Conservation (phyloP, 257 asterid genomes). For the Solanum bulbocastanum region DNA sequence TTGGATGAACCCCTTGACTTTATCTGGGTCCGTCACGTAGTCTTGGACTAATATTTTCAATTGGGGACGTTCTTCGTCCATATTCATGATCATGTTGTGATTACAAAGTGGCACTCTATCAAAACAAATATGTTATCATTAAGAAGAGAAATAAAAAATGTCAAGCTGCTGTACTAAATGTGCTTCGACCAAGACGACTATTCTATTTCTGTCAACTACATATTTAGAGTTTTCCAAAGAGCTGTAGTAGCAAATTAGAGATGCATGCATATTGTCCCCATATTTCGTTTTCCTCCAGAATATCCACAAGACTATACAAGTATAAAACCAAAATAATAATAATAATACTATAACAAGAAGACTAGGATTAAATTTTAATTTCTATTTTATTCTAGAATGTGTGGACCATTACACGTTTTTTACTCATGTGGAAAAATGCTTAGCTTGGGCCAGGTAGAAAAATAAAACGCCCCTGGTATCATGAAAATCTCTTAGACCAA, state of each 20-base stretch:
- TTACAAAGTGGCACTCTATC: background rate
- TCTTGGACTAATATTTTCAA: background rate
- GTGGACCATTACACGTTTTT: background rate
- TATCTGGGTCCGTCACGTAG: rapidly evolving
- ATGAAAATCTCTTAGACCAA: background rate
- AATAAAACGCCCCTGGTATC: background rate
- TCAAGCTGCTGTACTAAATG: background rate
- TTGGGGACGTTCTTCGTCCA: background rate
- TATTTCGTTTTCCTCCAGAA: background rate
- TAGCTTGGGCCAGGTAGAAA: background rate
- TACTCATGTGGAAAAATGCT: background rate
- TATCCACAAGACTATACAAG: background rate
- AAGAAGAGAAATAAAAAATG: background rate
- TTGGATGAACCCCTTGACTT: background rate
- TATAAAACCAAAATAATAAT: background rate
- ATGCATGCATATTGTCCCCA: background rate
- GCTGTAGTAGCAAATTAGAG: background rate
- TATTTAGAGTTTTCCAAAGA: background rate
- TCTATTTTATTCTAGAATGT: background rate
- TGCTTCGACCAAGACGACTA: background rate
- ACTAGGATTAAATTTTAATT: background rate
- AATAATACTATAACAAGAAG: background rate
- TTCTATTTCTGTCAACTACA: background rate
- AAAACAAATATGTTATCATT: background rate
- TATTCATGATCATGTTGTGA: background rate